Percentiles rank a stretch among this genome's conserved stretches.
phyloP scores from a whole-genome alignment of 306 rosid species.

The Quercus suber region DNA sequence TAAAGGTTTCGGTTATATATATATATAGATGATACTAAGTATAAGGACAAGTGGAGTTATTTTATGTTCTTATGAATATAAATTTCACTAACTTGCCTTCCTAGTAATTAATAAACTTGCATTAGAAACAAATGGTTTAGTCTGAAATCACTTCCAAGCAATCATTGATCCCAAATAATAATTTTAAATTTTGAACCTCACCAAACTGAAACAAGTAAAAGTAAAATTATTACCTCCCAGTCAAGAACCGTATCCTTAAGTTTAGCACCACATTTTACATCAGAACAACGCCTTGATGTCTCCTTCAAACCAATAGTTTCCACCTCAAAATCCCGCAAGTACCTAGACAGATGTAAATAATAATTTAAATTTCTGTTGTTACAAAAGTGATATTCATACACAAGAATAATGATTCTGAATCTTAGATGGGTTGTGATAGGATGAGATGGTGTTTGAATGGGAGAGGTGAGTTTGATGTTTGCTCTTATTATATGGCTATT shows the following conservation, averaged over 20 bases:
- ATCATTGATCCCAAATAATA: background rate
- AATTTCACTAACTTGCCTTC: background rate
- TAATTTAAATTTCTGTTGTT: conserved; percentile 9
- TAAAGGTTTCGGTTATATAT: no score
- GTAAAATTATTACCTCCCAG: conserved; percentile 77
- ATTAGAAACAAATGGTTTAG: conserved; percentile 5
- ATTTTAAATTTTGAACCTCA: conserved; percentile 11
- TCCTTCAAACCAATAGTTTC: conserved; percentile 95
- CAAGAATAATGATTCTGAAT: no score
- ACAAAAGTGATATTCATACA: no score
- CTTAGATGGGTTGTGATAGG: no score
- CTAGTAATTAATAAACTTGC: background rate
- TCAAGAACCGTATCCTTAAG: conserved; percentile 97
- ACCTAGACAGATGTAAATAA: conserved; percentile 45
- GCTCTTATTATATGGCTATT: no score
- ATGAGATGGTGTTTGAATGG: no score
- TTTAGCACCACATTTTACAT: conserved; percentile 60
- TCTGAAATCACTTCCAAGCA: conserved; percentile 1
- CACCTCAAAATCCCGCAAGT: conserved; percentile 92
- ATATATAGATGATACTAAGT: no score
- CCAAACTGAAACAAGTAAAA: conserved; percentile 16
- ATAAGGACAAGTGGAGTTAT: background rate
- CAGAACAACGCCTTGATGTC: conserved; percentile 80
- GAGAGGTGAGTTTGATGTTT: no score
- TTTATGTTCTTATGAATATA: background rate